These are phyloP conservation scores for Pleurotus tuoliensis DNA, from an alignment of 768 basidiomycete species.

Conservation along the genomic window DNA sequence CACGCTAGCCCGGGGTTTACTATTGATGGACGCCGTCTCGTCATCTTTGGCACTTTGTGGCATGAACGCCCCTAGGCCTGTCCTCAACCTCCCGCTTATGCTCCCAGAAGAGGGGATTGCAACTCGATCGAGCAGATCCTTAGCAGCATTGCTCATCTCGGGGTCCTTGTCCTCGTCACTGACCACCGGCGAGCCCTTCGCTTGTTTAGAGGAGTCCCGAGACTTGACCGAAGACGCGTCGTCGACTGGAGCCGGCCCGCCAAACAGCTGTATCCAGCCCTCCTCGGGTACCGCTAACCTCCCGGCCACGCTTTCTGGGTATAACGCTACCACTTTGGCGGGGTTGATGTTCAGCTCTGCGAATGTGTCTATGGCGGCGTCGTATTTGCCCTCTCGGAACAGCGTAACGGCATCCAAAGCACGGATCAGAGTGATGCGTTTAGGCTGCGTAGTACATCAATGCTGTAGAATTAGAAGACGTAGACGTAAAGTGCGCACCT, in stretches of 20 bases:
- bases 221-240: slow-evolving; percentile 22
- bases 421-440: slow-evolving; percentile 51
- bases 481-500: slow-evolving; percentile 33
- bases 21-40: slow-evolving; percentile 51
- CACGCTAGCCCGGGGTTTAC: slow-evolving; percentile 25
- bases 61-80: slow-evolving; percentile 51
- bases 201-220: slow-evolving; percentile 17
- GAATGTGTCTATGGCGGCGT: slow-evolving; percentile 82
- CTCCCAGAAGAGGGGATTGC: slow-evolving; percentile 34
- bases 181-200: slow-evolving; percentile 1
- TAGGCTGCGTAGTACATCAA: slow-evolving; percentile 33
- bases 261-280: slow-evolving; percentile 79
- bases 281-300: slow-evolving; percentile 65
- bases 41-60: slow-evolving; percentile 43
- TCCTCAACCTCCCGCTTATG: slow-evolving; percentile 49
- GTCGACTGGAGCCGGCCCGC: slow-evolving; percentile 52
- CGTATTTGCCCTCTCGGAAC: slow-evolving; percentile 66
- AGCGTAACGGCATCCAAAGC: slow-evolving; percentile 76
- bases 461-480: not conserved
- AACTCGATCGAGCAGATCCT: slow-evolving; percentile 30
- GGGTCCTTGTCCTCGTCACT: slow-evolving; percentile 17
- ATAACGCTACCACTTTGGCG: slow-evolving; percentile 88
- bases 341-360: slow-evolving; percentile 88
- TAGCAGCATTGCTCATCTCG: not conserved
- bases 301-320: slow-evolving; percentile 78